Evolutionary conservation across 768 basidiomycete species (phyloP), one percentile per base, ranked within the genome.

Genomic region (Heimioporus sp.): DNA sequence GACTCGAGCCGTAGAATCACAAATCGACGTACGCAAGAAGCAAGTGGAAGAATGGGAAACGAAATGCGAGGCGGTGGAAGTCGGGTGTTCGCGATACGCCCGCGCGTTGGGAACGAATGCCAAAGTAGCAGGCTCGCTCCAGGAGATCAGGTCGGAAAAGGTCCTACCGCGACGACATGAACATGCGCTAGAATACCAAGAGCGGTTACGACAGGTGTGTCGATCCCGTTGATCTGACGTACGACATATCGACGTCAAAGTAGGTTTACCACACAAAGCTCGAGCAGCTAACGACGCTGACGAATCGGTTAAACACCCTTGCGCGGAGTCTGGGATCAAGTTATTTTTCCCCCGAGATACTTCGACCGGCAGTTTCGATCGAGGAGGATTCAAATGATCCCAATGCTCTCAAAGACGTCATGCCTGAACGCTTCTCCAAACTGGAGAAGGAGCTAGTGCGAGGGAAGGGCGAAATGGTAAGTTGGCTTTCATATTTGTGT

Each of bases 361-460:
- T 83, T 16, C 79, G 80, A 51, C 75, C 78, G 19, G 66, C 67
- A 0, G 61, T 70, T 15, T 80, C 78, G 2, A 48, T 57, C 8
- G 80, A 75, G 9, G 80, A 81, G 51, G 63, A 65, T 46, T 47
- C 68, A 4, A 67, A 72, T 31, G 64, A 72, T 52, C 55, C 72
- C 4, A 55, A 60, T 39, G 72, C 78, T 6, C 76, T 80, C 60
- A 76, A 80, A 20, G 88, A 94, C 59, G 88, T 93, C 15, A 86
- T 84, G 11, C 85, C 87, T 0, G 91, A 93, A 57, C 80, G 88
- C 12, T 90, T 95, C 63, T 77, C 82, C 42, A 85, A 76, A 59
- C 73, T 95, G 6, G 90, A 94, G 75, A 87, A 89, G 65, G 91
- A 94, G 62, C 78, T 93, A 16, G 84, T 89, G 10, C 76, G 87